Conservation (phyloP, 2,329 filamentous ascomycete species). For the Endoconidiophora laricicola region DNA sequence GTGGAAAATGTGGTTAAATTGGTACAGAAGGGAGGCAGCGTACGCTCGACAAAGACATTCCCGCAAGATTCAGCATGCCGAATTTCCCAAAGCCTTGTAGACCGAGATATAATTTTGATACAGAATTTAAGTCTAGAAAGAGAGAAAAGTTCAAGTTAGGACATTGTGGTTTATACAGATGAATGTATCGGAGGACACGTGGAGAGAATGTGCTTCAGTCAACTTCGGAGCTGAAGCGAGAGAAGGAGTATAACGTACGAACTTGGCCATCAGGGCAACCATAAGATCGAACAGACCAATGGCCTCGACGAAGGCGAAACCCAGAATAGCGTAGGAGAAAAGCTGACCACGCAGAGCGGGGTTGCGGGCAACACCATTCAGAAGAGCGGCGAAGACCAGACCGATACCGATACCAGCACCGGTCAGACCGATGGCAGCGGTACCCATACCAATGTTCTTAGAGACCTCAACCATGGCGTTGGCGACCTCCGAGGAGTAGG, state of each 20-base stretch:
- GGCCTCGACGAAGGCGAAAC: conserved; percentile 90
- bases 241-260: conserved; percentile 36
- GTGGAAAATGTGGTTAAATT: conserved; percentile 14
- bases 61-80: conserved; percentile 13
- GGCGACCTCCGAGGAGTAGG: conserved; percentile 79
- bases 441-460: conserved; percentile 80
- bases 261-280: conserved; percentile 90
- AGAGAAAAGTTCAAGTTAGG: neutral
- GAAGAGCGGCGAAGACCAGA: conserved; percentile 80
- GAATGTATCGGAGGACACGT: too few species aligned
- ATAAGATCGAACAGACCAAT: conserved; percentile 80
- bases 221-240: neutral
- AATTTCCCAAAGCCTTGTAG: conserved; percentile 14
- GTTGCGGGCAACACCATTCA: conserved; percentile 85
- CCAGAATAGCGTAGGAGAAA: conserved; percentile 89
- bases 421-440: conserved; percentile 80
- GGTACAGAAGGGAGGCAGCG: conserved; percentile 13
- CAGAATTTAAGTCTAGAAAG: conserved; percentile 13
- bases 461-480: conserved; percentile 78
- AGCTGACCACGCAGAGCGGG: conserved; percentile 87
- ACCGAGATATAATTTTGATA: conserved; percentile 14
- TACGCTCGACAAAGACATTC: conserved; percentile 13
- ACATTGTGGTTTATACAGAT: neutral
- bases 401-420: conserved; percentile 91
- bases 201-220: too few species aligned